These are phyloP conservation scores for Carex littledalei DNA, from an alignment of 176 grass and related monocot species.

Conservation along the genomic window DNA sequence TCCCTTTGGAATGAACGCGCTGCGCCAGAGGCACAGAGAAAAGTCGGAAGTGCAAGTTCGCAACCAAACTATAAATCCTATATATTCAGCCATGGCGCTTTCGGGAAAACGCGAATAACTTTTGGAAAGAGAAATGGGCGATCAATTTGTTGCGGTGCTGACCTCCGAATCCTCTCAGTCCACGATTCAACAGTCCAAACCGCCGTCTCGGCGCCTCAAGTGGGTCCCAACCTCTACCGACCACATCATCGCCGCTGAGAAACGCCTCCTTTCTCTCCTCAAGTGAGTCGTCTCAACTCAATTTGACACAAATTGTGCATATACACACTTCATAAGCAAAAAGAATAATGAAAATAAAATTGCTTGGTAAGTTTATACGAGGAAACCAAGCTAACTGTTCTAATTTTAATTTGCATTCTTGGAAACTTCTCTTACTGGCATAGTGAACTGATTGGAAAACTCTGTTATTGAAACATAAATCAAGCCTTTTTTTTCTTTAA, in stretches of 20 bases:
- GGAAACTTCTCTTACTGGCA: not conserved
- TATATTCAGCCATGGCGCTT: not conserved
- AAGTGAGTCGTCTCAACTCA: conserved; percentile 18
- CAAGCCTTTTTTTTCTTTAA: not conserved
- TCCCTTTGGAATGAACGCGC: not conserved
- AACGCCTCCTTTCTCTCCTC: conserved; percentile 32
- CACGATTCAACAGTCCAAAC: not conserved
- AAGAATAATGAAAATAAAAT: not conserved
- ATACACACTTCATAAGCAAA: not conserved
- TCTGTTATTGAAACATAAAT: not conserved
- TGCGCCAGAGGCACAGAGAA: not conserved
- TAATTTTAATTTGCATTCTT: not conserved
- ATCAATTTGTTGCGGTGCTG: not conserved
- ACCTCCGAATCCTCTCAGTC: not conserved
- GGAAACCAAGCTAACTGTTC: not conserved
- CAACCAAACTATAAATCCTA: not conserved
- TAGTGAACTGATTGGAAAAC: not conserved
- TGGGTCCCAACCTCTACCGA: conserved; percentile 42
- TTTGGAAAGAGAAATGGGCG: conserved; percentile 28
- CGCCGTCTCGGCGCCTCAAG: not conserved
- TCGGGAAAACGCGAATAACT: not conserved
- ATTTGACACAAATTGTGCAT: not conserved
- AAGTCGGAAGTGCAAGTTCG: no score
- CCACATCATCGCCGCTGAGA: conserved; percentile 41
- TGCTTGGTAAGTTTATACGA: not conserved